These are phyloP conservation scores for Microcera coccophila DNA, from an alignment of 2,329 filamentous ascomycete species.

Conservation along the genomic window DNA sequence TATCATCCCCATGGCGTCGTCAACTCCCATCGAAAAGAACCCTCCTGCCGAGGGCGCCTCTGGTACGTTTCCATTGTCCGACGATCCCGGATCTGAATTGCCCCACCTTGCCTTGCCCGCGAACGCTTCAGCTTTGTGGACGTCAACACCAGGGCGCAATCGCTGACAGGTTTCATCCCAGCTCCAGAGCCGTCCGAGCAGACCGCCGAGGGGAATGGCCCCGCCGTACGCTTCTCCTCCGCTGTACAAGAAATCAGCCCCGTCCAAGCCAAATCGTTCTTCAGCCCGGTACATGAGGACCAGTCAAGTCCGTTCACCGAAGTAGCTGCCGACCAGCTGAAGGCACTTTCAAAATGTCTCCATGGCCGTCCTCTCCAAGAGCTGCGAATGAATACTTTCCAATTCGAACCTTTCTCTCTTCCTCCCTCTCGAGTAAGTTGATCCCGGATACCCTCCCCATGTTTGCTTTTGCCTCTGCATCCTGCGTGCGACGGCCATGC, in stretches of 20 bases:
- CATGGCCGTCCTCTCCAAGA: constrained; percentile 76
- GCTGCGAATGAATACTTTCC: constrained; percentile 77
- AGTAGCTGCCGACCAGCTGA: constrained; percentile 60
- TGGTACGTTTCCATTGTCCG: constrained; percentile 24
- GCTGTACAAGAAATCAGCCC: constrained; percentile 63
- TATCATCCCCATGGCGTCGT: constrained; percentile 17
- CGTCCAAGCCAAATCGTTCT: constrained; percentile 37
- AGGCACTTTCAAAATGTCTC: constrained; percentile 66
- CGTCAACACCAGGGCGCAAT: constrained; percentile 11
- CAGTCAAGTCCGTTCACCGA: constrained; percentile 35
- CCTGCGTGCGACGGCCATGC: neutral
- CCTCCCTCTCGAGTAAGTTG: constrained; percentile 74
- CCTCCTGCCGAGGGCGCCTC: constrained; percentile 17
- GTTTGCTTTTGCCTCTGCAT: constrained; percentile 3
- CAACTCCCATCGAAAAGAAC: constrained; percentile 17
- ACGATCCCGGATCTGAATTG: constrained; percentile 22
- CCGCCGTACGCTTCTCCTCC: constrained; percentile 68
- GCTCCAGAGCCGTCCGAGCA: constrained; percentile 11
- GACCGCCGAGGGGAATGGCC: constrained; percentile 26
- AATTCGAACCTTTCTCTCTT: constrained; percentile 86
- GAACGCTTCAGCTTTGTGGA: constrained; percentile 5
- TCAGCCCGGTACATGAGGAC: constrained; percentile 20
- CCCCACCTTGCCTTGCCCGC: constrained; percentile 27
- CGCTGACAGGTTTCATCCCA: constrained; percentile 12
- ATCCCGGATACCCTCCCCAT: constrained; percentile 9